These are phyloP conservation scores for Rhodotorula sp. DNA, from an alignment of 1,284 basidiomycete species.

Conservation along the genomic window DNA sequence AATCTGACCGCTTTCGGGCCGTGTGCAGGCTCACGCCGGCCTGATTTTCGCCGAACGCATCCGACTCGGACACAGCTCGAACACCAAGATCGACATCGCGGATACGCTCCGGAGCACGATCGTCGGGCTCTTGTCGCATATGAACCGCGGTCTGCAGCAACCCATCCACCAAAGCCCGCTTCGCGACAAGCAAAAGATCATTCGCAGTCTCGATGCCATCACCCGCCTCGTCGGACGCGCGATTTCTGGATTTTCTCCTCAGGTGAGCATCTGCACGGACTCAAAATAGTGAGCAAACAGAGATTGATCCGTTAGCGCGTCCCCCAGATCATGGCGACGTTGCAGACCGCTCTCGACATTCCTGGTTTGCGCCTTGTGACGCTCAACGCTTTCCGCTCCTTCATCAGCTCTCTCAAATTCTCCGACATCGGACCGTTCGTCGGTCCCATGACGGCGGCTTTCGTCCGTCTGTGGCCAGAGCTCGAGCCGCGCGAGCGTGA, in stretches of 20 bases:
- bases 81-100: slow-evolving; percentile 54
- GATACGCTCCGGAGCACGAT: slow-evolving; percentile 69
- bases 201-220: slow-evolving; percentile 76
- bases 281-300: no score
- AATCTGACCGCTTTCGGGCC: background rate
- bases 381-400: slow-evolving; percentile 76
- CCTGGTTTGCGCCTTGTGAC: slow-evolving; percentile 74
- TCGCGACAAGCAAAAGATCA: slow-evolving; percentile 66
- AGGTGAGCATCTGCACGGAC: slow-evolving; percentile 59
- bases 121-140: slow-evolving; percentile 73
- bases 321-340: slow-evolving; percentile 86
- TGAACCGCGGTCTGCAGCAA: slow-evolving; percentile 81
- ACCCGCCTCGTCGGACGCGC: slow-evolving; percentile 68
- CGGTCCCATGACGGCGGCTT: slow-evolving; percentile 81
- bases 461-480: slow-evolving; percentile 73
- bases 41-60: slow-evolving; percentile 58
- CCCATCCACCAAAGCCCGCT: slow-evolving; percentile 69
- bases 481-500: slow-evolving; percentile 61
- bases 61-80: slow-evolving; percentile 39
- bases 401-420: slow-evolving; percentile 69
- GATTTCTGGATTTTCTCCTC: slow-evolving; percentile 74
- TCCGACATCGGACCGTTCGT: slow-evolving; percentile 79
- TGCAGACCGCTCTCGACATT: slow-evolving; percentile 79
- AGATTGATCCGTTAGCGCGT: background rate
- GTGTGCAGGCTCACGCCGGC: slow-evolving; percentile 49